Evolutionary conservation across 2,329 filamentous ascomycete genomes (phyloP).

Genomic region (Claviceps sorghi): DNA sequence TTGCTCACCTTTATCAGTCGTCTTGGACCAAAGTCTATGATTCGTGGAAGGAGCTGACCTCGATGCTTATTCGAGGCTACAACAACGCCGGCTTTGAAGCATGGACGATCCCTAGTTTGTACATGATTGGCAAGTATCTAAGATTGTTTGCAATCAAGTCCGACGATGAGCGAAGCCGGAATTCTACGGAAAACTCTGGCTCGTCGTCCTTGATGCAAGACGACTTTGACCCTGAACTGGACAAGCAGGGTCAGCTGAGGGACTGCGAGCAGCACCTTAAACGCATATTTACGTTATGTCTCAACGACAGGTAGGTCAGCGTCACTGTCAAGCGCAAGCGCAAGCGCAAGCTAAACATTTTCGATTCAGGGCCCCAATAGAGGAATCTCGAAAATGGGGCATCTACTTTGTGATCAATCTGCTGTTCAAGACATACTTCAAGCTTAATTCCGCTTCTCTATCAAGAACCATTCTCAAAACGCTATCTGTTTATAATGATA

Average conservation of each 20-base stretch:
- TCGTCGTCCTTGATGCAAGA: constrained; percentile 48
- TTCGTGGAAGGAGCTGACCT: constrained; percentile 73
- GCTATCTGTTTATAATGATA: constrained; percentile 54
- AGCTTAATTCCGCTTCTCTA: constrained; percentile 75
- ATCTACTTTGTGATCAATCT: constrained; percentile 91
- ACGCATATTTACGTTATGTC: constrained; percentile 77
- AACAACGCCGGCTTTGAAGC: constrained; percentile 60
- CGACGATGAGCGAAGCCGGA: constrained; percentile 49
- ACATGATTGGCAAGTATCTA: constrained; percentile 73
- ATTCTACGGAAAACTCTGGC: constrained; percentile 20
- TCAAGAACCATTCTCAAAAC: constrained; percentile 83
- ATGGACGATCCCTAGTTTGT: constrained; percentile 88
- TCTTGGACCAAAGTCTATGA: constrained; percentile 77
- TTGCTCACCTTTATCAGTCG: constrained; percentile 21
- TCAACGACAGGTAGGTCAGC: constrained; percentile 77
- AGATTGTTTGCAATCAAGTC: constrained; percentile 82
- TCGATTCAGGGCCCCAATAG: constrained; percentile 52
- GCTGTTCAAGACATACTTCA: constrained; percentile 97
- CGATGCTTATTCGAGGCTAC: constrained; percentile 67
- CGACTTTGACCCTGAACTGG: constrained; percentile 62
- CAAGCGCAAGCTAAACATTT: neutral
- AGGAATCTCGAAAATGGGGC: constrained; percentile 93
- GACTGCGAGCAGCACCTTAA: constrained; percentile 86
- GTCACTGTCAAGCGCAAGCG: neutral
- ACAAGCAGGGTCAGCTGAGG: constrained; percentile 73